phyloP scores from a whole-genome alignment of 768 basidiomycete species.

The Tricholoma hemisulphureum region DNA sequence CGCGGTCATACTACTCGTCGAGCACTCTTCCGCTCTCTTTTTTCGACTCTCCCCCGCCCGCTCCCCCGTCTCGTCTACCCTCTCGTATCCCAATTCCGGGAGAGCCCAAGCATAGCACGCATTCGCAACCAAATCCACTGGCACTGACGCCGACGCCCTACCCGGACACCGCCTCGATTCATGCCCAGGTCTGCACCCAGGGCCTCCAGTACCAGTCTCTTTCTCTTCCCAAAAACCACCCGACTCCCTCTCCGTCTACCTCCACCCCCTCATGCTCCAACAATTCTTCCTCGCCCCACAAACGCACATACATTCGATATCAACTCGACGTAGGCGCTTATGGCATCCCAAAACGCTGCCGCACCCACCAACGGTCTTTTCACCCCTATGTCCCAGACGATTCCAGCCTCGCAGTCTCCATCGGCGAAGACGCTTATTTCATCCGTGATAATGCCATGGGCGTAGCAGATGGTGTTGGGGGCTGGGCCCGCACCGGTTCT shows the following conservation, averaged over 20 bases:
- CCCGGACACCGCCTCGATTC: background rate
- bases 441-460: slow-evolving; percentile 83
- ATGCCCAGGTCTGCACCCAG: background rate
- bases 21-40: slow-evolving; percentile 12
- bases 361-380: slow-evolving; percentile 21
- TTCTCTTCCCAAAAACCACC: background rate
- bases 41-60: slow-evolving; percentile 21
- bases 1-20: no score
- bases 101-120: slow-evolving; percentile 4
- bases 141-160: slow-evolving; percentile 6
- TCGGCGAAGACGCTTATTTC: slow-evolving; percentile 94
- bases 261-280: no score
- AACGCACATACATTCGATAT: slow-evolving; percentile 21
- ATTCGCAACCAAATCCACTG: slow-evolving; percentile 9
- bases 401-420: slow-evolving; percentile 60
- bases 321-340: slow-evolving; percentile 77
- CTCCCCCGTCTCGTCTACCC: slow-evolving; percentile 18
- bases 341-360: slow-evolving; percentile 71
- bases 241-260: background rate
- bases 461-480: slow-evolving; percentile 93
- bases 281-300: background rate
- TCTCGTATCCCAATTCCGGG: slow-evolving; percentile 8
- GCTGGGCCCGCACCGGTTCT: slow-evolving; percentile 55
- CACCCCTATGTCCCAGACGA: slow-evolving; percentile 31
- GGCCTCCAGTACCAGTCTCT: slow-evolving; percentile 2